Base-by-base conservation (phyloP, 148 eudicot species). In the Vaccinium myrtillus region DNA sequence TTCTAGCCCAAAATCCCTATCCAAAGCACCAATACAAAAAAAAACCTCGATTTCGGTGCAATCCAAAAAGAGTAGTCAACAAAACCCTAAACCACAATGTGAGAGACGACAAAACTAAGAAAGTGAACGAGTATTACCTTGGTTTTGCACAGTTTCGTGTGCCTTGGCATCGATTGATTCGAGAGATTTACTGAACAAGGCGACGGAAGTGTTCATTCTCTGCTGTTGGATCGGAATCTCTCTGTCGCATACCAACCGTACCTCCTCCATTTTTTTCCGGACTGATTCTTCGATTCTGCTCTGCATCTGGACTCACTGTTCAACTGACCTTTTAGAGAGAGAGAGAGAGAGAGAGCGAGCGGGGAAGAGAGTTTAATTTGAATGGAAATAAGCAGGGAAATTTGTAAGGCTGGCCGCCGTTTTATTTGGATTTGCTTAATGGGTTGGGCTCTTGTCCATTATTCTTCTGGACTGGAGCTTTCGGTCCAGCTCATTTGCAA, bases 161-260 rank as follows among this genome's bases (percentile, higher is more conserved):
- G 91, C 84, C 77, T 79, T 87, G 23, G 89, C 83, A 79, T 84
- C 86, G n/a, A 85, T 63, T 1, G 90, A 92, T 71, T 87, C 88
- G 61, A 95, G 86, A 9, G 89, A 87, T 2, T 81, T 87, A 6
- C n/a, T 67, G 27, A 90, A 86, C 25, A 86, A 83, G 61, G 48
- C 30, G 43, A 63, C 54, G 54, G 85, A 58, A 4, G 87, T 32
- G 36, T 89, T 88, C 75, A 90, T 75, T 27, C 83, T 87, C 14
- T 87, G 91, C 46, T 88, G 93, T 51, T 87, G 95, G 73, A 83
- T 89, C 50, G 90, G 77, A 70, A 94, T 91, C 83, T 94, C 92
- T 84, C 87, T 78, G 32, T 89, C 93, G 87, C 94, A 93, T 6
- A 87, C 76, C 61, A 81, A 21, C 56, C 95, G 87, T 1, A 87